phyloP scores from a whole-genome alignment of 1,284 basidiomycete species.

The Irpex sp. region DNA sequence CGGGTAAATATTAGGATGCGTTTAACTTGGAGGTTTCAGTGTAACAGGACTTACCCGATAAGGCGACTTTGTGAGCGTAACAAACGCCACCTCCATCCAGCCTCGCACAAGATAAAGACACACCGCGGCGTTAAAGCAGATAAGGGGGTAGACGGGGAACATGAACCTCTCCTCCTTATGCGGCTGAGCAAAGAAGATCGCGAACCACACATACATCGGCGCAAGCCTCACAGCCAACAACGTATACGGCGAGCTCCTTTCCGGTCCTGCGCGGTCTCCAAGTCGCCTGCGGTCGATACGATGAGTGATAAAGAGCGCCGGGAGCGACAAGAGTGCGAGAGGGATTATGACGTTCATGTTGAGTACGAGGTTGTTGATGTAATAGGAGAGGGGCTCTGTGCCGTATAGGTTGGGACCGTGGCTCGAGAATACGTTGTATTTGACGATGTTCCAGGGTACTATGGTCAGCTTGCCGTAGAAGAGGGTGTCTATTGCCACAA shows the following conservation, averaged over 20 bases:
- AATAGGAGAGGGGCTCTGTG: slow-evolving; percentile 83
- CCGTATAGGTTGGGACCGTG: slow-evolving; percentile 90
- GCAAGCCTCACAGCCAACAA: slow-evolving; percentile 73
- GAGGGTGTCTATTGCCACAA: slow-evolving; percentile 78
- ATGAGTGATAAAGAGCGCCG: slow-evolving; percentile 77
- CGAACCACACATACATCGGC: slow-evolving; percentile 90
- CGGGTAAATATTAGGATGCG: slow-evolving; percentile 1
- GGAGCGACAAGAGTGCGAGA: slow-evolving; percentile 79
- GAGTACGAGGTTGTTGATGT: slow-evolving; percentile 82
- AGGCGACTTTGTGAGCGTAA: slow-evolving; percentile 75
- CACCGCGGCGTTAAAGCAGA: slow-evolving; percentile 94
- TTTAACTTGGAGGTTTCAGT: neutral
- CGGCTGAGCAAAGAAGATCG: slow-evolving; percentile 74
- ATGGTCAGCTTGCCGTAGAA: slow-evolving; percentile 82
- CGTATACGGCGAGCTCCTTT: slow-evolving; percentile 75
- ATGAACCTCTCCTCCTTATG: slow-evolving; percentile 99
- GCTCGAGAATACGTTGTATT: slow-evolving; percentile 89
- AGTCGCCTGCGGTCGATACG: slow-evolving; percentile 76
- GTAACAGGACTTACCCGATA: slow-evolving; percentile 60
- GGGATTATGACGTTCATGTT: slow-evolving; percentile 91
- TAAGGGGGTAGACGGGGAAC: slow-evolving; percentile 89
- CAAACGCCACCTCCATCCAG: slow-evolving; percentile 79
- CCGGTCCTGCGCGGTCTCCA: slow-evolving; percentile 52
- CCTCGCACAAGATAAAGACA: slow-evolving; percentile 79
- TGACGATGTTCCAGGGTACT: slow-evolving; percentile 91